Conservation (phyloP, 2,329 filamentous ascomycete genomes). For the Neophaeococcomyces aloes region DNA sequence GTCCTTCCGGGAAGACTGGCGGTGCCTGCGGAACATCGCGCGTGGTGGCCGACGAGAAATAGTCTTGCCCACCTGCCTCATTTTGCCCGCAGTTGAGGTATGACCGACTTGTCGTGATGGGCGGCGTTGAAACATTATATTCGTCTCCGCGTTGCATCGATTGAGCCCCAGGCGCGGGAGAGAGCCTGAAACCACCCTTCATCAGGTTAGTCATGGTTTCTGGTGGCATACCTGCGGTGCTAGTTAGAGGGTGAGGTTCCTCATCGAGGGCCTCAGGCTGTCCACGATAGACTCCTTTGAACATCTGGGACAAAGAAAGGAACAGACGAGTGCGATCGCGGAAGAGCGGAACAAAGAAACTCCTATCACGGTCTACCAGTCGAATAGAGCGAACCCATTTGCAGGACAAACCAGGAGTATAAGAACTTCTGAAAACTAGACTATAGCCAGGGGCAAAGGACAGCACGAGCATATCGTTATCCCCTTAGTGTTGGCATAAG, state of each 20-base stretch:
- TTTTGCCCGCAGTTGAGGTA: background rate
- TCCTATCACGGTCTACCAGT: background rate
- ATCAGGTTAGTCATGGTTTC: constrained; percentile 1
- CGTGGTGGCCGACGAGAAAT: background rate
- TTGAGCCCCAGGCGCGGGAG: background rate
- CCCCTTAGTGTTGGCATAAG: background rate
- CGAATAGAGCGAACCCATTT: background rate
- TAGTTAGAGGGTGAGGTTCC: background rate
- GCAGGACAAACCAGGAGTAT: background rate
- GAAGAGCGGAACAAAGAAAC: background rate
- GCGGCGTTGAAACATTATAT: background rate
- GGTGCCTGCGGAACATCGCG: background rate
- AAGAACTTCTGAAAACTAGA: background rate
- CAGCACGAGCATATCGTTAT: background rate
- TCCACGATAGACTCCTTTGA: constrained; percentile 5
- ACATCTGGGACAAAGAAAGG: constrained; percentile 1
- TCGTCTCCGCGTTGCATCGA: background rate
- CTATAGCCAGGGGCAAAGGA: background rate
- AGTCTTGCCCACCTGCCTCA: background rate
- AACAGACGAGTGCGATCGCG: background rate
- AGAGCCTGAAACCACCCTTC: constrained; percentile 2
- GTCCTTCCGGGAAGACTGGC: background rate
- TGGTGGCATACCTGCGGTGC: background rate
- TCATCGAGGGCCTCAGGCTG: background rate
- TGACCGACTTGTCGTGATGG: background rate